These are phyloP conservation scores for Tulasnella sp. DNA, from an alignment of 768 basidiomycete species.

Conservation along the genomic window DNA sequence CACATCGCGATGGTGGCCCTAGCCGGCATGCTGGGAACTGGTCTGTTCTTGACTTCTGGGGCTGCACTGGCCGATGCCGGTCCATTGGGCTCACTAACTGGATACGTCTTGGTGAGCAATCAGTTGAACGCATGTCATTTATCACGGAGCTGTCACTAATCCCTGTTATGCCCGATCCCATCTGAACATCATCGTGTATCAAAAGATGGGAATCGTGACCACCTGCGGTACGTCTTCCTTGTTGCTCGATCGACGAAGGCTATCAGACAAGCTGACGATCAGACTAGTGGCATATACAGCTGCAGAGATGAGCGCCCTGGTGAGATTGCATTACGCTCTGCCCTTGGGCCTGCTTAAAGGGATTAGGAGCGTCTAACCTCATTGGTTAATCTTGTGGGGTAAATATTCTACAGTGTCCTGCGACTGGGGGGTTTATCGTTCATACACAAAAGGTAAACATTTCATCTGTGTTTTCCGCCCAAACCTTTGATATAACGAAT, in stretches of 20 bases:
- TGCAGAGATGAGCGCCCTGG: constrained; percentile 14
- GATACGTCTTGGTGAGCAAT: constrained; percentile 5
- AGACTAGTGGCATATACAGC: constrained; percentile 13
- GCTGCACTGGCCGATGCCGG: constrained; percentile 14
- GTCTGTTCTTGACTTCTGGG: constrained; percentile 14
- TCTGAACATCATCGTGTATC: no score
- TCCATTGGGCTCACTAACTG: constrained; percentile 11
- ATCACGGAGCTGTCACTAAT: constrained; percentile 1
- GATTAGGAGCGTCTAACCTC: neutral
- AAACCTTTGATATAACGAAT: neutral
- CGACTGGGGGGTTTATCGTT: constrained; percentile 13
- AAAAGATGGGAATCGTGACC: constrained; percentile 11
- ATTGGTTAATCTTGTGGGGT: neutral
- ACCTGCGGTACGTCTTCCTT: neutral
- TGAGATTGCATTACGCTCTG: neutral
- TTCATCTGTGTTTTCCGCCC: neutral
- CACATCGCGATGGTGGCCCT: constrained; percentile 13
- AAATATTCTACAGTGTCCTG: constrained; percentile 5
- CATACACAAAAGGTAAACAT: constrained; percentile 8
- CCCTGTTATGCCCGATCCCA: no score
- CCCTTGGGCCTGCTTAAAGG: neutral
- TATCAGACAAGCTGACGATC: neutral
- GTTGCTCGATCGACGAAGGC: neutral
- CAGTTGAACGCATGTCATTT: neutral
- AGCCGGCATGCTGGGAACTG: constrained; percentile 15